These are phyloP conservation scores for Lichtheimia ornata DNA, from an alignment of 371 early-diverging fungal genomes.

Conservation along the genomic window DNA sequence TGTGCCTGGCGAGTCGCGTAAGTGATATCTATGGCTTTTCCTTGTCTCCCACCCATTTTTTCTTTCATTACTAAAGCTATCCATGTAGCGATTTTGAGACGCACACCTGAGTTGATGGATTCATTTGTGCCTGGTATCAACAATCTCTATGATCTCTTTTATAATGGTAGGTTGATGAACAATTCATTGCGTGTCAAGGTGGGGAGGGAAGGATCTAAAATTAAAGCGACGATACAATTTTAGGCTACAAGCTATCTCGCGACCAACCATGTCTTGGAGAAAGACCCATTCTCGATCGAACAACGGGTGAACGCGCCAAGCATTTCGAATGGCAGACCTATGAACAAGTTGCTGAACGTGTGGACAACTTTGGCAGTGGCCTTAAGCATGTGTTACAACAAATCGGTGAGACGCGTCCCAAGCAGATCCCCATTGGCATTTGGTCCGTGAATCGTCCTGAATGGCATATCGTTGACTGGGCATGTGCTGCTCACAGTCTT, in stretches of 20 bases:
- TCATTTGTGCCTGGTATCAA: background rate
- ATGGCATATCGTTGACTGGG: conserved; percentile 85
- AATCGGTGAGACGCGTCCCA: conserved; percentile 18
- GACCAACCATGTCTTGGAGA: conserved; percentile 3
- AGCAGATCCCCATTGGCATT: conserved; percentile 58
- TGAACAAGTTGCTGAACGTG: conserved; percentile 62
- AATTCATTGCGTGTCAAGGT: background rate
- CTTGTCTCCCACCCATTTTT: background rate
- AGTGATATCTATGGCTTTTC: too few relatives aligned
- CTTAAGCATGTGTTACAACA: conserved; percentile 42
- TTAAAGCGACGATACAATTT: too few relatives aligned
- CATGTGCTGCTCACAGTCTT: conserved; percentile 52
- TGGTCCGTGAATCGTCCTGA: conserved; percentile 89
- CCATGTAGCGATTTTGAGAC: background rate
- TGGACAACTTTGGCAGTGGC: conserved; percentile 75
- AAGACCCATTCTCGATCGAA: conserved; percentile 4
- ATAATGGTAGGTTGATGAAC: background rate
- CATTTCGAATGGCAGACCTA: conserved; percentile 79
- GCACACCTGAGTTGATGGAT: background rate
- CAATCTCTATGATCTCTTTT: conserved; percentile 5
- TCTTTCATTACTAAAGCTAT: background rate
- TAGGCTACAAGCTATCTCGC: conserved; percentile 3
- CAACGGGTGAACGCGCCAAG: conserved; percentile 1
- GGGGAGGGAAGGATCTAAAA: too few relatives aligned
- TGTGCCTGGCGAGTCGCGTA: background rate